Base-by-base conservation (phyloP, 495 filamentous ascomycete species). In the Amphirosellinia nigrospora region DNA sequence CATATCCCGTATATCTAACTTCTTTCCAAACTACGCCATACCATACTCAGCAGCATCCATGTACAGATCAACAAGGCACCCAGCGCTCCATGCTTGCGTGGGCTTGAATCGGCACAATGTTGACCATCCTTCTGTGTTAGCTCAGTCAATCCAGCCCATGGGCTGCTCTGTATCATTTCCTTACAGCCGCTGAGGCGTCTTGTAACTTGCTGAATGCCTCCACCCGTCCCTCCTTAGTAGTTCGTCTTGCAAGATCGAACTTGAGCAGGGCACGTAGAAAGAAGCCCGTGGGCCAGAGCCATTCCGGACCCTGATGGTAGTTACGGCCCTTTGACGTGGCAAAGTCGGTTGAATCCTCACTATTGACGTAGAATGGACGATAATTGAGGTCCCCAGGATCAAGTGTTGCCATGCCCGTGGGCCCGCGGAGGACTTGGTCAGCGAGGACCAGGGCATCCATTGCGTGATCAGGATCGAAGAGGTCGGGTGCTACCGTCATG, bases 221-320 rank as follows among this genome's bases (percentile, higher is more conserved):
- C 8, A 91, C 90, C 48, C 90, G 86, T 61, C 87, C 87, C 66
- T 82, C 79, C 21, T 78, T 81, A 0, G 84, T 88, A 41, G 86
- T 86, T 34, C 93, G 84, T 7, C 94, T 84, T 82, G 87, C 85
- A 48, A 98, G 83, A 79, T 97, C 95, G 75, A 98, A 98, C 78
- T 92, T 91, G 62, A 98, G 83, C 66, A 99, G 82, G 1, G 96
- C 96, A 43, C 96, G 87, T 19, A 98, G 84, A 84, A 95, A 98
- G 85, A 92, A 99, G 9, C 96, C 96, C 4, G 92, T 93, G 1
- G 94, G 96, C 96, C 96, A 99, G n/a, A 97, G 83, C 96, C 96
- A 99, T 79, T 99, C 96, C 0, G 96, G 96, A 1, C 96, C 96
- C 79, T 98, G 96, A 78, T 99, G 96, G 79, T 99, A 99, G 77